Percentiles rank a stretch among this genome's conserved stretches.
phyloP scores from a whole-genome alignment of 768 basidiomycete species.

The Hypholoma fasciculare region DNA sequence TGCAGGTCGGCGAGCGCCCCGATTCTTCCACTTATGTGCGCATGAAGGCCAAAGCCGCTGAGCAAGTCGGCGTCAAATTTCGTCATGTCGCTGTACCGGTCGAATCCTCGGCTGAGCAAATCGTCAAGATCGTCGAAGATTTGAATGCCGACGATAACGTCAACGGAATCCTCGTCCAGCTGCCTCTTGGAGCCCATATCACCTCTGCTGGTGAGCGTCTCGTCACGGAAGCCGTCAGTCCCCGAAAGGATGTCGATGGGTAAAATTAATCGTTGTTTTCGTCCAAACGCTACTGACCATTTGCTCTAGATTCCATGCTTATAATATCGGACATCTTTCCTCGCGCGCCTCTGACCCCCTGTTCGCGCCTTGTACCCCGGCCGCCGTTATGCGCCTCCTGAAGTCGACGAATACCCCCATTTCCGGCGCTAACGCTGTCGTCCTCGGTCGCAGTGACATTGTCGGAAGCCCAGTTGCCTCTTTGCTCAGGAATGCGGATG shows the following conservation, averaged over 20 bases:
- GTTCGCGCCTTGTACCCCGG: conserved; percentile 94
- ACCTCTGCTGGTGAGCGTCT: conserved; percentile 79
- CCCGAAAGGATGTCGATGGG: conserved; percentile 98
- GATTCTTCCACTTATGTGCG: conserved; percentile 93
- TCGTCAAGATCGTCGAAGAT: conserved; percentile 74
- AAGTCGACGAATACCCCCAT: conserved; percentile 82
- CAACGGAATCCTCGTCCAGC: conserved; percentile 92
- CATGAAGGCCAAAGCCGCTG: conserved; percentile 96
- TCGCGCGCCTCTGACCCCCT: conserved; percentile 88
- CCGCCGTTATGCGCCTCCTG: conserved; percentile 87
- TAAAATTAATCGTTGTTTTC: conserved; percentile 32
- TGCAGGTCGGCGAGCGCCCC: conserved; percentile 91
- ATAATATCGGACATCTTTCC: conserved; percentile 94
- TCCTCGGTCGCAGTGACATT: conserved; percentile 96
- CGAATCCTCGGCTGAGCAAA: conserved; percentile 68
- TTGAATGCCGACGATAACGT: conserved; percentile 83
- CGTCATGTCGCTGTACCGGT: conserved; percentile 76
- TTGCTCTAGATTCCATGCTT: conserved; percentile 86
- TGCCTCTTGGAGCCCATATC: conserved; percentile 87
- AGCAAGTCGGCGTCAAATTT: conserved; percentile 89
- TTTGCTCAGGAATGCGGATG: conserved; percentile 86
- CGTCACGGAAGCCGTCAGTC: conserved; percentile 93
- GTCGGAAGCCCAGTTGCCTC: conserved; percentile 95
- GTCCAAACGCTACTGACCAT: not conserved
- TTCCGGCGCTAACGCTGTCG: conserved; percentile 81